Conservation (phyloP, 2,329 filamentous ascomycete genomes). For the Lecanicillium sp. region DNA sequence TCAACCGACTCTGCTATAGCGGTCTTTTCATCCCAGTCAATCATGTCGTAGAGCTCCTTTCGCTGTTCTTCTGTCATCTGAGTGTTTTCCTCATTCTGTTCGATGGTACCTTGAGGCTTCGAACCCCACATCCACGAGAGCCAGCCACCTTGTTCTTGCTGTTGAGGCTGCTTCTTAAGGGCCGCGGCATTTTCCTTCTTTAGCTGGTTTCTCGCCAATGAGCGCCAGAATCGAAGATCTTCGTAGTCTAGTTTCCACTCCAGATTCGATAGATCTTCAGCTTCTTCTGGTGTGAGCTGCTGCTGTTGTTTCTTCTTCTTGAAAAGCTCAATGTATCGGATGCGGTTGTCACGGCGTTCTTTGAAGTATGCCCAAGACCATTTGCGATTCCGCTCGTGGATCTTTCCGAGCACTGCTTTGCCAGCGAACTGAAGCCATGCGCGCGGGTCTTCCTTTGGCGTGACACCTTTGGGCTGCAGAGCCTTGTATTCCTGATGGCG, state of each 20-base stretch:
- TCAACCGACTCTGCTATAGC: slow-evolving; percentile 83
- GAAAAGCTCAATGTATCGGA: slow-evolving; percentile 86
- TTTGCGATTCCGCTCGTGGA: slow-evolving; percentile 83
- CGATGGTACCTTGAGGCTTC: slow-evolving; percentile 54
- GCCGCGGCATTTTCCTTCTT: slow-evolving; percentile 90
- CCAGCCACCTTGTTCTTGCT: slow-evolving; percentile 76
- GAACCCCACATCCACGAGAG: slow-evolving; percentile 85
- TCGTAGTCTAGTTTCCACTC: slow-evolving; percentile 90
- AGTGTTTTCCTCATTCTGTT: slow-evolving; percentile 61
- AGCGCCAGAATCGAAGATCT: slow-evolving; percentile 95
- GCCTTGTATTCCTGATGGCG: slow-evolving; percentile 96
- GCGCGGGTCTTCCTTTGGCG: slow-evolving; percentile 79
- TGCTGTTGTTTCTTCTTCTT: slow-evolving; percentile 82
- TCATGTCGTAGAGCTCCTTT: slow-evolving; percentile 92
- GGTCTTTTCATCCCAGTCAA: slow-evolving; percentile 97
- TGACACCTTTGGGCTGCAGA: slow-evolving; percentile 72
- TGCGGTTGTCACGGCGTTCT: slow-evolving; percentile 83
- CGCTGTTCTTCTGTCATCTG: slow-evolving; percentile 93
- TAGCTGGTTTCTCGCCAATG: slow-evolving; percentile 84
- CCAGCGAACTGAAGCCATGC: slow-evolving; percentile 93
- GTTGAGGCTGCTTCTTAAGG: slow-evolving; percentile 53
- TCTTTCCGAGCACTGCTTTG: slow-evolving; percentile 82
- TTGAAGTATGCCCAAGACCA: slow-evolving; percentile 98
- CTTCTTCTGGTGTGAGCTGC: slow-evolving; percentile 63
- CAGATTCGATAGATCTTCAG: slow-evolving; percentile 62